Base-by-base conservation (phyloP, 352 stramenopile species). In the Pythium sukuiense region DNA sequence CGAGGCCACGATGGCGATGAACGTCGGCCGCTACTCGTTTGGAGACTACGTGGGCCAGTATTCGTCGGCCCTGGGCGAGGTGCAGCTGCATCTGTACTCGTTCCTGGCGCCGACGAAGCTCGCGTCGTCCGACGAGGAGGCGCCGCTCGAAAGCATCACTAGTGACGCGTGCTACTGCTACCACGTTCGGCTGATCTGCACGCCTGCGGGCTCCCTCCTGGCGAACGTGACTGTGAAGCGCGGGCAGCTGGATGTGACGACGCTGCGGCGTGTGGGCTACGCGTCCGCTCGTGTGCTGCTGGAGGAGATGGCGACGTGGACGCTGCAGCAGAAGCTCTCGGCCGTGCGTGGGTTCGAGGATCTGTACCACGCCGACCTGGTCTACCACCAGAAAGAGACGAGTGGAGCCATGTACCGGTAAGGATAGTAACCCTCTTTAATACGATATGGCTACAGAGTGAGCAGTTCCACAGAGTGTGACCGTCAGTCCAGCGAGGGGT, bases 41-140 rank as follows among this genome's bases (percentile, higher is more conserved):
- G 60, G 60, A 14, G 60, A 67, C 60, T 67, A 67, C 52, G 60
- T 67, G 29, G 60, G 60, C 43, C 30, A 56, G 50, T 59, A 46
- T 49, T 32, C 20, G 26, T 18, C 48, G 18, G n/a, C 59, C 30
- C 13, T 59, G 14, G 48, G 59, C 49, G 41, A 57, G 50, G 33
- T 61, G 24, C 45, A 41, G 37, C 52, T 67, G 60, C 52, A 35
- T 48, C 57, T 63, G 24, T 63, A 63, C 57, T 30, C 57, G 57
- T 63, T 63, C 59, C 32, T 63, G 24, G 11, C 45, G 43, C 57
- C 57, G 16, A 46, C 57, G 46, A 26, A 56, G 46, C 43, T 63
- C 12, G 27, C 57, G 29, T 11, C 26, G 7, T 33, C 27, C 24
- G 41, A 54, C 20, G n/a, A 32, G 9, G 57, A 63, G 24, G 5